A percentile compares a stretch with the other conserved stretches of the same genome.
phyloP scores from a whole-genome alignment of 2,329 filamentous ascomycete species.

The Trichoderma koningii region DNA sequence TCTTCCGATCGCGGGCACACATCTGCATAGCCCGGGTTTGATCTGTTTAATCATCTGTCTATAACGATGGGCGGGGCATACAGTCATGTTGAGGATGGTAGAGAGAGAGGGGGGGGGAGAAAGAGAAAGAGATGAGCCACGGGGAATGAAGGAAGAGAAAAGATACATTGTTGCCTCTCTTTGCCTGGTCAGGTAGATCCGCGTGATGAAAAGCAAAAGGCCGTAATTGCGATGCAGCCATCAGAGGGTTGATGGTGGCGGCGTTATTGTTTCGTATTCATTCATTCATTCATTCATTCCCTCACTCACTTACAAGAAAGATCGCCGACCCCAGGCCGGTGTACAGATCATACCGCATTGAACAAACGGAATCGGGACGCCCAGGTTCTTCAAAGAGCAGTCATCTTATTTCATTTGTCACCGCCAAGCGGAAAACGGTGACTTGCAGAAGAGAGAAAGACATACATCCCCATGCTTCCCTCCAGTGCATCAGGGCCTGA shows the following conservation, averaged over 20 bases:
- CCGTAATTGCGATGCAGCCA: constrained; percentile 20
- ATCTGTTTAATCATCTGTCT: too few relatives aligned
- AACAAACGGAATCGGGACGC: neutral
- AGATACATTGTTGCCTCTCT: neutral
- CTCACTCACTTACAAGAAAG: neutral
- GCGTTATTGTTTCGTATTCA: neutral
- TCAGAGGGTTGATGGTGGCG: neutral
- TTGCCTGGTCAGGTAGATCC: neutral
- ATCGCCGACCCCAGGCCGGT: neutral
- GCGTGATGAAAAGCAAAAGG: neutral
- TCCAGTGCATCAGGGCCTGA: neutral
- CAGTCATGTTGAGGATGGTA: neutral
- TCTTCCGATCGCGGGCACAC: constrained; percentile 11
- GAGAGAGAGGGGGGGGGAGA: neutral
- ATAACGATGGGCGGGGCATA: neutral
- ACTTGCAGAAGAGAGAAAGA: neutral
- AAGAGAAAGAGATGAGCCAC: too few relatives aligned
- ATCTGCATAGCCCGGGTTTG: neutral
- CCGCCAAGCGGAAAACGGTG: neutral
- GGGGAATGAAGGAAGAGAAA: neutral
- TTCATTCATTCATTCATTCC: neutral
- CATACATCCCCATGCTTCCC: neutral
- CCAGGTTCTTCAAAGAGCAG: too few relatives aligned
- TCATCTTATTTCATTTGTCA: neutral
- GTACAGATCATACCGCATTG: neutral